Base-by-base conservation (phyloP, 2,329 filamentous ascomycete genomes). In the Penicillium sp. region DNA sequence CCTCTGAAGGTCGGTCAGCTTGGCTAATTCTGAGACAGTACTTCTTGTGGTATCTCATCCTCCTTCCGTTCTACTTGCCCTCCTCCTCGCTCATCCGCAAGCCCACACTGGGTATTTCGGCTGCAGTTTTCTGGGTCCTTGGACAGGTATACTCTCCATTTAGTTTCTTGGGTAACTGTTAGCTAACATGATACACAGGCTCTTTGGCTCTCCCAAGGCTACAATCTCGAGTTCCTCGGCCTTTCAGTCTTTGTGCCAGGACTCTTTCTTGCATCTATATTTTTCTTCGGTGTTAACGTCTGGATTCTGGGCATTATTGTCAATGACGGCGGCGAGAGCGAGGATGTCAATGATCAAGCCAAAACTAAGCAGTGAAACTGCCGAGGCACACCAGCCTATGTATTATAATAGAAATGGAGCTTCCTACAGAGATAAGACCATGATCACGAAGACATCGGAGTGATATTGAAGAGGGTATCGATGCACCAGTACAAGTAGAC, bases 31-130 rank as follows among this genome's bases (percentile, higher is more conserved):
- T 28, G 12, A 41, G 29, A 50, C 6, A 95, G 89, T 98, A 98
- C 69, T 98, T 98, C 70, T 81, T 98, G 43, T 98, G 93, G 93
- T 97, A 98, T 71, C 84, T 96, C 71, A 82, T 96, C 57, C 88
- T 98, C 60, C 76, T 97, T 2, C 93, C 93, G 0, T 84, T 96
- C 43, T 95, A 96, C 67, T 83, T 98, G 0, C 90, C 92, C 0
- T 74, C 74, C 32, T 96, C 91, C 0, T 86, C 86, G 0, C 78
- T 96, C 12, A 72, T 95, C 0, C 71, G 68, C 4, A 76, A 72
- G 2, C 81, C 81, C 0, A 63, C 64, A 5, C 71, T 86, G 3
- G 93, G 93, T 1, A 51, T 87, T 1, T 60, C 75, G 0, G 88
- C 88, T 0, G 74, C 88, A 5, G 60, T 73, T 1, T 71, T 91